These are phyloP conservation scores for Xylariaceae sp. DNA, from an alignment of 2,329 filamentous ascomycete species.

Conservation along the genomic window DNA sequence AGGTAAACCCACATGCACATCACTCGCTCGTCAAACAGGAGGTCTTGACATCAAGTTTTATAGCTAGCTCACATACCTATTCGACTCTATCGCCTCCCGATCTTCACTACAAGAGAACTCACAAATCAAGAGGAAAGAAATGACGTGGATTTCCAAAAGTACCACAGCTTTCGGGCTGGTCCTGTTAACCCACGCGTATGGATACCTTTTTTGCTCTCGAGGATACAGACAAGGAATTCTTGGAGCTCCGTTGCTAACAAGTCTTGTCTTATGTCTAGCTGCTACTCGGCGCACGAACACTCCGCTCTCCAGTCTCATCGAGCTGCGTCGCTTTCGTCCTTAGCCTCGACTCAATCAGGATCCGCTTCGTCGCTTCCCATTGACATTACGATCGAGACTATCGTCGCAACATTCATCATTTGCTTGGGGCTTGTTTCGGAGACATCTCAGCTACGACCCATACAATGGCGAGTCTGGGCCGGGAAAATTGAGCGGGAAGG, in stretches of 20 bases:
- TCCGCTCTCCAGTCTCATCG: constrained; percentile 71
- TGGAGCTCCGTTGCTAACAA: constrained; percentile 17
- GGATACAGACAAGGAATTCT: neutral
- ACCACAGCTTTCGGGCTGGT: constrained; percentile 78
- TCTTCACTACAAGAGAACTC: neutral
- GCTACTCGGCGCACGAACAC: constrained; percentile 96
- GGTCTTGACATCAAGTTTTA: too few relatives aligned
- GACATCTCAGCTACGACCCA: constrained; percentile 80
- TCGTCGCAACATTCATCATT: constrained; percentile 81
- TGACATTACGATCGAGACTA: constrained; percentile 87
- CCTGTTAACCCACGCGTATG: constrained; percentile 87
- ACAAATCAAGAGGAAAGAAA: constrained; percentile 45
- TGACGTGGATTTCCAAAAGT: constrained; percentile 75
- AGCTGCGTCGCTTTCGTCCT: constrained; percentile 54
- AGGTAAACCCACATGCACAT: too few relatives aligned
- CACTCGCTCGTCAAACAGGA: too few relatives aligned
- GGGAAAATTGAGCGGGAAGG: constrained; percentile 84
- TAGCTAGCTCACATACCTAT: neutral
- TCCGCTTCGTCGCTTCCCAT: constrained; percentile 67
- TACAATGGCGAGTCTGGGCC: constrained; percentile 82
- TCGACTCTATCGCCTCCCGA: neutral
- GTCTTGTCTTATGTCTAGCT: constrained; percentile 59
- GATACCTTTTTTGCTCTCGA: constrained; percentile 19
- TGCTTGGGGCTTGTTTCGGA: constrained; percentile 81
- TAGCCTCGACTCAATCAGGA: constrained; percentile 51